Evolutionary conservation across 2,329 filamentous ascomycete genomes (phyloP), one percentile per base, ranked within the genome.

Genomic region (Pyrenophora seminiperda): DNA sequence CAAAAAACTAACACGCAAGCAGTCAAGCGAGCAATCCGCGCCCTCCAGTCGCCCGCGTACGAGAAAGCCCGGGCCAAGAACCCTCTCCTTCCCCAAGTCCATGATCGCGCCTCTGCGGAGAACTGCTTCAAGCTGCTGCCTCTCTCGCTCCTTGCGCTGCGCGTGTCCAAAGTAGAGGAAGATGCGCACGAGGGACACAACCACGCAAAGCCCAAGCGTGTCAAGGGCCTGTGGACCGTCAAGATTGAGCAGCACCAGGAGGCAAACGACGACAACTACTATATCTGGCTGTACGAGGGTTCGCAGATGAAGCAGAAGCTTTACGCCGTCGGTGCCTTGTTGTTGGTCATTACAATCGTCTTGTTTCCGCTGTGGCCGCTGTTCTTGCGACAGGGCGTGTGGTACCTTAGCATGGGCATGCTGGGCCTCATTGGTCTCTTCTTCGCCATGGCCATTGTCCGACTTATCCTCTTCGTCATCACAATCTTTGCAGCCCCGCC

Each of bases 391-490:
- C 86, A 94, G 64, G 94, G 93, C 44, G 94, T 97, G 40, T 99
- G 96, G 89, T 97, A 99, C 74, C 81, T 97, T 33, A 94, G 89
- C 73, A 96, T 96, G 85, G 93, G 88, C 52, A 89, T 96, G 82
- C 81, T 99, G 59, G 88, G 90, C 34, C 79, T 97, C 22, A 83
- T 99, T 37, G 94, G 90, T 47, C 77, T 96, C 41, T 99, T 99
- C 84, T 97, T 99, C 75, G 84, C 86, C 68, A 97, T 99, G 94
- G 89, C 93, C 5, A 96, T 99, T 68, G 91, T 99, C 83, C 87
- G 94, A 53, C 82, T 97, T 48, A 96, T 99, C 54, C 80, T 99
- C 20, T 99, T 99, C 79, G 88, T 90, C 71, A 76, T 96, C 71
- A 97, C 94, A 17, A 91, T 96, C 75, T 96, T 97, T 69, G 81